Evolutionary conservation across 2,329 filamentous ascomycete species (phyloP).

Genomic region (Penicillium sclerotiorum): DNA sequence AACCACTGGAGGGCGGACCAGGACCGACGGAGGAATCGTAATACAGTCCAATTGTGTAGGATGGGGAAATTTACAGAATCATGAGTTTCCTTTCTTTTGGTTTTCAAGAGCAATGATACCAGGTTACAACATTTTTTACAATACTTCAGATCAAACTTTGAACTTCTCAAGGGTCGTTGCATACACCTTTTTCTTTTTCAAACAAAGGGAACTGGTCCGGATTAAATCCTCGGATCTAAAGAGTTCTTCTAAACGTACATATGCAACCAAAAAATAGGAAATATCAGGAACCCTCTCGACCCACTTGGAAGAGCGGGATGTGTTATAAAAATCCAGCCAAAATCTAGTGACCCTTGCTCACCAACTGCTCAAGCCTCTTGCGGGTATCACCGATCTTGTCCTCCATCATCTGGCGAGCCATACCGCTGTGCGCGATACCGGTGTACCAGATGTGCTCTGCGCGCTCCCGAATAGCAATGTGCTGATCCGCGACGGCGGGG

Average conservation of each 20-base stretch:
- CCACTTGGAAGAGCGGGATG: slow-evolving; percentile 10
- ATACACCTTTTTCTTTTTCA: slow-evolving; percentile 6
- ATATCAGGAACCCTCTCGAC: slow-evolving; percentile 18
- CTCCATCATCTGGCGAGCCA: slow-evolving; percentile 73
- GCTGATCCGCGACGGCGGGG: slow-evolving; percentile 79
- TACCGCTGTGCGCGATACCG: slow-evolving; percentile 71
- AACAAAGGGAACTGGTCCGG: slow-evolving; percentile 28
- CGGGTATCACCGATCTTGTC: slow-evolving; percentile 76
- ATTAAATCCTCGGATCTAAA: slow-evolving; percentile 30
- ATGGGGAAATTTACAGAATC: background rate
- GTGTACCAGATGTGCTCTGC: slow-evolving; percentile 71
- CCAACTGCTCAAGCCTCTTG: slow-evolving; percentile 82
- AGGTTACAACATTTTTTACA: background rate
- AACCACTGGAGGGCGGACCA: slow-evolving; percentile 21
- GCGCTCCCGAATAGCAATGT: slow-evolving; percentile 70
- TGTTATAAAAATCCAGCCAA: slow-evolving; percentile 16
- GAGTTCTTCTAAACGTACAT: slow-evolving; percentile 33
- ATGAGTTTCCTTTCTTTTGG: background rate
- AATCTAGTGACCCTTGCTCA: slow-evolving; percentile 80
- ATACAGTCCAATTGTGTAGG: background rate
- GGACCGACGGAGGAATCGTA: slow-evolving; percentile 22
- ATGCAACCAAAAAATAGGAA: slow-evolving; percentile 27
- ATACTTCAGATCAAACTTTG: background rate
- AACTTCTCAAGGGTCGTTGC: slow-evolving; percentile 3
- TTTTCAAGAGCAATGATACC: background rate